Base-by-base conservation (phyloP, 164 flowering plant genomes). In the Kalanchoe fedtschenkoi region DNA sequence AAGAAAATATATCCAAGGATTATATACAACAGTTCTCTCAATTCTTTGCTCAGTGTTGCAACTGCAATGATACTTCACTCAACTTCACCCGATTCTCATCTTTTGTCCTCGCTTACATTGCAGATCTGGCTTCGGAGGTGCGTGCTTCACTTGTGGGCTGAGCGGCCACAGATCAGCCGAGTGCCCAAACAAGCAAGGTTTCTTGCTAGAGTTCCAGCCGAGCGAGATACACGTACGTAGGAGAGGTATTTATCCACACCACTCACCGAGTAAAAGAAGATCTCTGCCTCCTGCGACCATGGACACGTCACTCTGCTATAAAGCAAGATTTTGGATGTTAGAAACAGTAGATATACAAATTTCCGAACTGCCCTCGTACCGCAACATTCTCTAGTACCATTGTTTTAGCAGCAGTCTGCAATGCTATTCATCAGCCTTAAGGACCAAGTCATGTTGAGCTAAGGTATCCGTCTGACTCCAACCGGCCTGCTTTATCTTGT, bases 101-200 rank as follows among this genome's bases (percentile, higher is more conserved):
- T 15, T 37, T 37, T 9, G 13, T 8, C 56, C 16, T 47, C 6
- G 24, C 32, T 51, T 5, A 51, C 32, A 1, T 26, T 51, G 56
- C n/a, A 10, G 2, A 51, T 30, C 32, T 17, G 56, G 56, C 16
- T 51, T 26, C 14, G 56, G 56, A 10, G 56, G 56, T 51, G 56
- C 56, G 8, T 51, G 56, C 26, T 51, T 51, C 32, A 47, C 54
- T 51, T 26, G 56, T 15, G 56, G 56, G 13, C 24, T 4, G 21
- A 51, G 56, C 14, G 56, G 56, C 0, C 56, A 51, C 26, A 26
- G 56, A 51, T 51, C 56, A 30, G 24, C 56, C 3, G 56, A 51
- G 17, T 51, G 56, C 56, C 56, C 56, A 30, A 26, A 51, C 56
- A 51, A 51, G n/a, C 56, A 51, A 51, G 56, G 56, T 13, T 51